Evolutionary conservation across 2,329 filamentous ascomycete species (phyloP), one percentile per base, ranked within the genome.

Genomic region (Aspergillus ochraceus): DNA sequence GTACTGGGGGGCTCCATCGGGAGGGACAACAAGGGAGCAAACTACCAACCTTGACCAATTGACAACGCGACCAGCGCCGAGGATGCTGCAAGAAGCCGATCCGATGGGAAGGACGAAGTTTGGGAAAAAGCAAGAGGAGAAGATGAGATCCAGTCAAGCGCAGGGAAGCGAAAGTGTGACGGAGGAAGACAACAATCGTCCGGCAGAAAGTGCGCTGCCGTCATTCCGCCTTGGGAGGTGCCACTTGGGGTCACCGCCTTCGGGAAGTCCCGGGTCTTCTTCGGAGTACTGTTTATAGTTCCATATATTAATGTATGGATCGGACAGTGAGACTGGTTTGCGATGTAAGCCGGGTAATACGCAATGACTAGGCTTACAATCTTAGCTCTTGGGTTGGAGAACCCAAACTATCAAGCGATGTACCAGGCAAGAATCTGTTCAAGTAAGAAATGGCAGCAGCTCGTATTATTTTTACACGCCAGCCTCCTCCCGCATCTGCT

Each of bases 401-500:
- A n/a, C n/a, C n/a, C n/a, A n/a, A n/a, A n/a, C n/a, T n/a, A n/a
- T n/a, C n/a, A n/a, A n/a, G n/a, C n/a, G n/a, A n/a, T n/a, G n/a
- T n/a, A n/a, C n/a, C n/a, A n/a, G n/a, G n/a, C n/a, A n/a, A n/a
- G n/a, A n/a, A n/a, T n/a, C n/a, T n/a, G n/a, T n/a, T n/a, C n/a
- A n/a, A n/a, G n/a, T n/a, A n/a, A n/a, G n/a, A n/a, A n/a, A n/a
- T n/a, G n/a, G n/a, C n/a, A n/a, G n/a, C n/a, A n/a, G n/a, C 26
- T 9, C 26, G 26, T 20, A 47, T 24, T 1, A 6, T 3, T 19
- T 9, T 54, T 42, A 58, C 20, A 62, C 57, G 6, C 62, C 52
- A 14, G 60, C 57, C 36, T 24, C 60, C 58, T 12, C 45, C 46
- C 58, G 54, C 54, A 63, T 59, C 49, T 52, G 55, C 12, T 54